Conservation (phyloP, 2,329 filamentous ascomycete genomes). For the Ciborinia camelliae region DNA sequence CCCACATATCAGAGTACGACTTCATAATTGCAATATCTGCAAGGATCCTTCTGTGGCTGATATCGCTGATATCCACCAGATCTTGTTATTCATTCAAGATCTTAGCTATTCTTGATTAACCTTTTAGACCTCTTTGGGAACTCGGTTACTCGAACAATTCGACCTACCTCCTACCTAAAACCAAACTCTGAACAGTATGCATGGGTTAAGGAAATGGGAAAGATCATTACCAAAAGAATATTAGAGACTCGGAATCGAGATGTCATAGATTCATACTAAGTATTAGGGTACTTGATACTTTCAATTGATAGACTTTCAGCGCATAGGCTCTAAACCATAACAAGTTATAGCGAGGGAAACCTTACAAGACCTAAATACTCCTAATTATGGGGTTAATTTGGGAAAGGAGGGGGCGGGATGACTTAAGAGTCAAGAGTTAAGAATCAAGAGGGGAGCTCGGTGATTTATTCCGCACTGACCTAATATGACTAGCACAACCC, state of each 20-base stretch:
- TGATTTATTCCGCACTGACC: not conserved
- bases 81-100: no score
- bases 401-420: no score
- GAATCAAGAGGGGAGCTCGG: no score
- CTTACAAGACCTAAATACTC: not conserved
- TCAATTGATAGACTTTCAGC: not conserved
- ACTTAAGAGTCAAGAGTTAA: no score
- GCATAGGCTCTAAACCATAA: not conserved
- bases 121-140: not conserved
- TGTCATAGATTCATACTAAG: not conserved
- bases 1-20: conserved; percentile 9
- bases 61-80: no score
- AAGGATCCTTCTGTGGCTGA: conserved; percentile 17
- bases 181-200: not conserved
- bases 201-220: not conserved
- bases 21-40: conserved; percentile 6
- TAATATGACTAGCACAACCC: conserved; percentile 5
- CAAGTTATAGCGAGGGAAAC: not conserved
- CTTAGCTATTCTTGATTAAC: no score
- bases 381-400: not conserved
- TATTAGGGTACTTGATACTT: conserved; percentile 1
- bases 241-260: no score
- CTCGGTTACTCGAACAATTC: not conserved
- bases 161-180: not conserved
- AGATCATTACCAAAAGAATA: not conserved